These are phyloP conservation scores for Beauveria varroae DNA, from an alignment of 2,329 filamentous ascomycete species.

Conservation along the genomic window DNA sequence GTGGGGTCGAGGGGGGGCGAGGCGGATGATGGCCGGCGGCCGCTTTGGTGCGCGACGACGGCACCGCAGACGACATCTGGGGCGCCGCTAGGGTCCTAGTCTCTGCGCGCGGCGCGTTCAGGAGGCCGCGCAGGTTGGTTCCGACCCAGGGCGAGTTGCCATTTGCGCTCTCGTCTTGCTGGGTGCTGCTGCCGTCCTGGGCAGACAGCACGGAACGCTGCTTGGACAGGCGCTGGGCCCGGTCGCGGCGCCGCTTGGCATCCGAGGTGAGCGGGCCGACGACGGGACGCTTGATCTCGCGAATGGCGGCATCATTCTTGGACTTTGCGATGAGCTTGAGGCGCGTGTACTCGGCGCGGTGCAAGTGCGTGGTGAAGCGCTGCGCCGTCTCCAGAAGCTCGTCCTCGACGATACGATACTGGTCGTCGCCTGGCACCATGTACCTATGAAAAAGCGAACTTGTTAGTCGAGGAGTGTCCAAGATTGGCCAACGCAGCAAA, in stretches of 20 bases:
- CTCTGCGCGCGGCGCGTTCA: conserved; percentile 33
- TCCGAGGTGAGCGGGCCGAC: conserved; percentile 28
- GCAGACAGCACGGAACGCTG: conserved; percentile 18
- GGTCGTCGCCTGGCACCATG: conserved; percentile 68
- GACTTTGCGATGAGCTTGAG: conserved; percentile 50
- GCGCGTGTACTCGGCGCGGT: conserved; percentile 68
- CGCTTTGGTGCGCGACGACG: conserved; percentile 12
- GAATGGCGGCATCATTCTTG: conserved; percentile 46
- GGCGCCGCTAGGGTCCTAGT: background rate
- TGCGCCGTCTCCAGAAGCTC: conserved; percentile 63
- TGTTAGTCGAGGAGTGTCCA: too few species aligned
- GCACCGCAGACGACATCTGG: background rate
- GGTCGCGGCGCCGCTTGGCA: conserved; percentile 18
- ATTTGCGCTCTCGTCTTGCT: background rate
- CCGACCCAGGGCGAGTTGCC: conserved; percentile 20
- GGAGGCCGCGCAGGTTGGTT: conserved; percentile 32
- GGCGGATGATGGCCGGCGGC: conserved; percentile 12
- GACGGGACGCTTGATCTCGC: conserved; percentile 44
- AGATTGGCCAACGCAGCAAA: too few species aligned
- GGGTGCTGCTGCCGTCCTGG: background rate
- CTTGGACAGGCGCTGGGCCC: conserved; percentile 16
- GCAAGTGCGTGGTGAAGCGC: conserved; percentile 65
- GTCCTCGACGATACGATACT: conserved; percentile 78
- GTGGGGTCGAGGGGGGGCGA: background rate
- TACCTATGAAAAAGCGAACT: conserved; percentile 29